Percentiles rank a stretch among this genome's conserved stretches.
phyloP scores from a whole-genome alignment of 2,329 filamentous ascomycete genomes.

The Paecilomyces sp. region DNA sequence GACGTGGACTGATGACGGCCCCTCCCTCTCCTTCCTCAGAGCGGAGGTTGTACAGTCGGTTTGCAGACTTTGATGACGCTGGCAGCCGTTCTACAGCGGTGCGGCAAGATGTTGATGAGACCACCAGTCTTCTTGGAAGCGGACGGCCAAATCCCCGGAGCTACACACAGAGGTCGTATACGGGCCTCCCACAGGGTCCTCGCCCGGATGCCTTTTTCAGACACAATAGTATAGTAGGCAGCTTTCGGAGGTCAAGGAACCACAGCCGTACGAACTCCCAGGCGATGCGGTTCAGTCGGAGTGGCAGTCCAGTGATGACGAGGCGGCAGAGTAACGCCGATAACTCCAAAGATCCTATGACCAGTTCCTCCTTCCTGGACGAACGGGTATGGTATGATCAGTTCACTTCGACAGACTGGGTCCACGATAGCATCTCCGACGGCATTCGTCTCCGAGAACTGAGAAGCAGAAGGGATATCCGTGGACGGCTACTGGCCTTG shows the following conservation, averaged over 20 bases:
- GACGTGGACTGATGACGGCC: constrained; percentile 15
- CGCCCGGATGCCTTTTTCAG: constrained; percentile 26
- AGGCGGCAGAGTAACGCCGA: constrained; percentile 13
- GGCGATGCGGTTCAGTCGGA: constrained; percentile 39
- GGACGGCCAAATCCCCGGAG: constrained; percentile 10
- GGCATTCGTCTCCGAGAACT: constrained; percentile 81
- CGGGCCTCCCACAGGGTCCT: constrained; percentile 24
- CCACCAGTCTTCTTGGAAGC: constrained; percentile 26
- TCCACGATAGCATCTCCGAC: constrained; percentile 94
- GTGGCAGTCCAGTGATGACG: constrained; percentile 54
- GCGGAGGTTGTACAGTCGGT: constrained; percentile 21
- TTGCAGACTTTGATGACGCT: constrained; percentile 25
- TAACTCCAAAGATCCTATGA: constrained; percentile 45
- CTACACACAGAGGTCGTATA: constrained; percentile 27
- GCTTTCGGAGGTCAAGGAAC: constrained; percentile 33
- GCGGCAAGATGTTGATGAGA: constrained; percentile 22
- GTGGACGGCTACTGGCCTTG: constrained; percentile 66
- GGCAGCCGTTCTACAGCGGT: constrained; percentile 21
- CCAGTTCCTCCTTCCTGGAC: constrained; percentile 61
- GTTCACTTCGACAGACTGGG: constrained; percentile 96
- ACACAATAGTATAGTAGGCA: constrained; percentile 26
- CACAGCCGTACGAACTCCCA: constrained; percentile 46
- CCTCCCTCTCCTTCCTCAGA: constrained; percentile 29
- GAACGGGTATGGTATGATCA: constrained; percentile 98
- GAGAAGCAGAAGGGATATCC: constrained; percentile 72